Evolutionary conservation across 2,329 filamentous ascomycete genomes (phyloP).

Genomic region (Cordyceps militaris): DNA sequence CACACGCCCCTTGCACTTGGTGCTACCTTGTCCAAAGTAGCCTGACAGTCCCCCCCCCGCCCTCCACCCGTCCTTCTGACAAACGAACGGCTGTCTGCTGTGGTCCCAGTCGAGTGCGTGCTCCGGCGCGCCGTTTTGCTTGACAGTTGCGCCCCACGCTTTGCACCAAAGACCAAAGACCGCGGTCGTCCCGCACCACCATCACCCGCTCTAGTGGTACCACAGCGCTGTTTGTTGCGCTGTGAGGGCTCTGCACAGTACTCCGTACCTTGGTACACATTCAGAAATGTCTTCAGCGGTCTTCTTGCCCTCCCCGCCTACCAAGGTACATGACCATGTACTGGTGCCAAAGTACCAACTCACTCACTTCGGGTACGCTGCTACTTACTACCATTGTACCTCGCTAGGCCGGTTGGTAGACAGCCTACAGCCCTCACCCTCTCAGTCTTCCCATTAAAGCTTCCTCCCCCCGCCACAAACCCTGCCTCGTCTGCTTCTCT

Average conservation of each 20-base stretch:
- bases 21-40: no score
- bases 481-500: slow-evolving; percentile 9
- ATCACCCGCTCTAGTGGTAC: neutral
- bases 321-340: neutral
- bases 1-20: neutral
- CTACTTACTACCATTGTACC: neutral
- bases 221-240: neutral
- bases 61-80: neutral
- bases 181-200: no score
- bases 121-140: neutral
- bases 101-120: neutral
- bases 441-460: neutral
- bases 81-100: neutral
- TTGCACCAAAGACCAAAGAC: neutral
- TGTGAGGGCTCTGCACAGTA: no score
- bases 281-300: neutral
- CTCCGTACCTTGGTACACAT: no score
- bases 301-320: neutral
- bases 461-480: slow-evolving; percentile 6
- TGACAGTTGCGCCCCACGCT: neutral
- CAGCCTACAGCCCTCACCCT: neutral
- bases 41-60: no score
- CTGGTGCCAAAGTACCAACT: neutral
- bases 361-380: neutral
- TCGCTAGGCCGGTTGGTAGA: neutral